Conservation (phyloP, 2,329 filamentous ascomycete genomes). For the Acarospora socialis region DNA sequence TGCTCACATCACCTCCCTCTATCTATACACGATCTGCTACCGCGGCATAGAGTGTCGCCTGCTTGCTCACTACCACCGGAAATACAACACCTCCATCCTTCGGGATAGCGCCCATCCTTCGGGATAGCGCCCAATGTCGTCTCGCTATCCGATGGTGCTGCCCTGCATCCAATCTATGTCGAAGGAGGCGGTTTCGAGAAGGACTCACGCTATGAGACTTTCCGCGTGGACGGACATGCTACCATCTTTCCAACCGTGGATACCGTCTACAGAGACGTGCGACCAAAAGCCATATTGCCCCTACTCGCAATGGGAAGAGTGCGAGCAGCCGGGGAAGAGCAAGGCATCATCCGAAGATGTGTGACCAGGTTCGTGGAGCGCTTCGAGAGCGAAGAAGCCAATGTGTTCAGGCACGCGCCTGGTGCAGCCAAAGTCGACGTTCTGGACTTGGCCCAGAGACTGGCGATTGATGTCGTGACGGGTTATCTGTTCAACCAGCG, state of each 20-base stretch:
- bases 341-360: constrained; percentile 27
- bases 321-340: constrained; percentile 23
- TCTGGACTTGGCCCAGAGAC: constrained; percentile 33
- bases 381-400: constrained; percentile 24
- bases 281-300: constrained; percentile 36
- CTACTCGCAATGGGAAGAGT: constrained; percentile 37
- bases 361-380: constrained; percentile 30
- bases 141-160: constrained; percentile 31
- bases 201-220: constrained; percentile 38
- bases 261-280: constrained; percentile 25
- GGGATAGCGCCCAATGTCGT: constrained; percentile 26
- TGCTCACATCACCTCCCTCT: constrained; percentile 21
- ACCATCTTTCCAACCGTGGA: constrained; percentile 39
- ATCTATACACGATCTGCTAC: too few relatives aligned
- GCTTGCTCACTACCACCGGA: constrained; percentile 20
- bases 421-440: constrained; percentile 30
- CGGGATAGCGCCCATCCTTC: constrained; percentile 22
- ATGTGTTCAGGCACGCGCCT: not conserved
- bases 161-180: constrained; percentile 37
- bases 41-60: too few relatives aligned
- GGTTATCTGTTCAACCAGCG: constrained; percentile 38
- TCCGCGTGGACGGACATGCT: constrained; percentile 41
- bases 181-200: constrained; percentile 40
- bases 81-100: constrained; percentile 20
- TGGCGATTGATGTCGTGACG: constrained; percentile 41